Conservation (phyloP, 179 eudicot genomes). For the Beta macrorhiza region DNA sequence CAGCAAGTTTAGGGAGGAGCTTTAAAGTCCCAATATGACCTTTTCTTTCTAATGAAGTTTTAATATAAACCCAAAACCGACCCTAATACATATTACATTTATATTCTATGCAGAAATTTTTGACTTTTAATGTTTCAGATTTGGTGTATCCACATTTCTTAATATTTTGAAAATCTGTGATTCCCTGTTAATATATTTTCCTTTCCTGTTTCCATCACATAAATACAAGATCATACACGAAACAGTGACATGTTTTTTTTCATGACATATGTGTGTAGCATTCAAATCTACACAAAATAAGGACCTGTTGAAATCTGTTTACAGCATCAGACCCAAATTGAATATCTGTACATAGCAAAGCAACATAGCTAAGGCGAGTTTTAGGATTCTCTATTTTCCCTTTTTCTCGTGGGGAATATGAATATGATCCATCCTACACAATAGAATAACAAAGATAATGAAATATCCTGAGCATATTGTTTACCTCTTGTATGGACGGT, state of each 20-base stretch:
- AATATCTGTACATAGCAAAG: neutral
- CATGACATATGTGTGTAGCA: no score
- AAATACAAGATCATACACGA: neutral
- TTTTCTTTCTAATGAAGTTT: neutral
- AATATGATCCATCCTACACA: neutral
- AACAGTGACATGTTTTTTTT: neutral
- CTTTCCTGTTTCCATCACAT: neutral
- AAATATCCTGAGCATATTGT: constrained; percentile 11
- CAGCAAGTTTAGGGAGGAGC: neutral
- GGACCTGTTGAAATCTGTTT: neutral
- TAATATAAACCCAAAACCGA: neutral
- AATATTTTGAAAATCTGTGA: neutral
- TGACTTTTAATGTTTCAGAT: neutral
- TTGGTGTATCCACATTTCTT: neutral
- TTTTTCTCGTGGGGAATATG: neutral
- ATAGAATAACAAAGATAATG: constrained; percentile 6
- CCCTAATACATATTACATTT: neutral
- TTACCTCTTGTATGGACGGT: constrained; percentile 89
- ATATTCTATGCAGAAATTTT: neutral
- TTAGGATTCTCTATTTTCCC: neutral
- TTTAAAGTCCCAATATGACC: neutral
- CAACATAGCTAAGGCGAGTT: neutral
- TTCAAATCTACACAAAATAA: neutral
- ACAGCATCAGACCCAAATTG: neutral
- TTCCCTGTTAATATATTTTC: neutral